Evolutionary conservation across 2,329 filamentous ascomycete species (phyloP).

Genomic region (Alternaria tenuissima): DNA sequence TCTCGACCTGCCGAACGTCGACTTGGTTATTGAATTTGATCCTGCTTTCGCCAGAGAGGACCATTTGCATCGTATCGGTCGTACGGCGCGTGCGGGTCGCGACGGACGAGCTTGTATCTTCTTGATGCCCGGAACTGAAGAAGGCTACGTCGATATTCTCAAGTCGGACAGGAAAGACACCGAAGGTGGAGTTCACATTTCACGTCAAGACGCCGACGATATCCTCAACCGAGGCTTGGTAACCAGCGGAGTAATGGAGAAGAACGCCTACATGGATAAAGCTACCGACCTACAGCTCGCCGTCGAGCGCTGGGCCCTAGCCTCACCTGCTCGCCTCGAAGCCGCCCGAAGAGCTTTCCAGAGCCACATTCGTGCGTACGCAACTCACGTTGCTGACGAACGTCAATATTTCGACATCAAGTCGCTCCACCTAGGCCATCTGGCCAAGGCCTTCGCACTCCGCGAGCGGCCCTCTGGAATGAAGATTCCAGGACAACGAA

Average conservation of each 20-base stretch:
- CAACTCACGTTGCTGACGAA: slow-evolving; percentile 89
- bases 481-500: slow-evolving; percentile 60
- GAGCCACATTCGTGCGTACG: slow-evolving; percentile 92
- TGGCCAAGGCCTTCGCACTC: slow-evolving; percentile 91
- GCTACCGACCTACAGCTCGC: slow-evolving; percentile 74
- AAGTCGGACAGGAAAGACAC: slow-evolving; percentile 72
- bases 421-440: slow-evolving; percentile 86
- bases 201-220: slow-evolving; percentile 69
- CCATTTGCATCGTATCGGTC: slow-evolving; percentile 92
- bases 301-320: slow-evolving; percentile 70
- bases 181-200: slow-evolving; percentile 66
- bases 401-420: slow-evolving; percentile 90
- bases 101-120: slow-evolving; percentile 89
- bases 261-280: slow-evolving; percentile 68
- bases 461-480: slow-evolving; percentile 89
- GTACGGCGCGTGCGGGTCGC: slow-evolving; percentile 90
- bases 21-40: slow-evolving; percentile 95
- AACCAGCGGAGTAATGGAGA: slow-evolving; percentile 46
- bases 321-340: slow-evolving; percentile 75
- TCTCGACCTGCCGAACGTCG: slow-evolving; percentile 92
- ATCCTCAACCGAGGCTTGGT: slow-evolving; percentile 71
- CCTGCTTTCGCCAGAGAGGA: slow-evolving; percentile 93
- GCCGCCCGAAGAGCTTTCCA: slow-evolving; percentile 86
- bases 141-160: slow-evolving; percentile 84
- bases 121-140: slow-evolving; percentile 88